phyloP scores from a whole-genome alignment of 164 flowering plant genomes.

The Piper betle region DNA sequence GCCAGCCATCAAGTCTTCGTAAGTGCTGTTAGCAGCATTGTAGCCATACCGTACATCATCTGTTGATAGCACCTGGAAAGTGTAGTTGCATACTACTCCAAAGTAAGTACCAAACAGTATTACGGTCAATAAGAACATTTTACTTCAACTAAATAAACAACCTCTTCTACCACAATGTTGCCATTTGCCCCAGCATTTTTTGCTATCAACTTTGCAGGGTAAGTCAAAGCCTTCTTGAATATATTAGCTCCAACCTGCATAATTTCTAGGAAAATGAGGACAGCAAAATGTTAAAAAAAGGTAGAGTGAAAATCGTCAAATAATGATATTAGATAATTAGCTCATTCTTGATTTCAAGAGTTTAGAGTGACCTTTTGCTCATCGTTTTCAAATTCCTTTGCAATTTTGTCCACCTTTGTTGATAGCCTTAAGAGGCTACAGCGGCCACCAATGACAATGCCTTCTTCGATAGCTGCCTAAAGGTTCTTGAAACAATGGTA shows the following conservation, averaged over 20 bases:
- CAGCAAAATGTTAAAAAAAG: neutral
- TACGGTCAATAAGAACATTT: neutral
- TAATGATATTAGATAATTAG: neutral
- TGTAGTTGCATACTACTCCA: neutral
- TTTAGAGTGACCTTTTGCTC: slow-evolving; percentile 50
- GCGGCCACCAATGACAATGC: slow-evolving; percentile 91
- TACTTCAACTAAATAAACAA: slow-evolving; percentile 6
- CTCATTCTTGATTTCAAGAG: neutral
- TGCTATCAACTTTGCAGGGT: slow-evolving; percentile 66
- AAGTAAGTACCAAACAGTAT: neutral
- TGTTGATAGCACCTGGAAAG: slow-evolving; percentile 43
- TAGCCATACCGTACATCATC: slow-evolving; percentile 48
- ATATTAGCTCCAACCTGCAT: slow-evolving; percentile 89
- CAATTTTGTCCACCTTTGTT: slow-evolving; percentile 48
- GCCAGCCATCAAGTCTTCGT: slow-evolving; percentile 66
- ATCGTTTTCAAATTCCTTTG: slow-evolving; percentile 53
- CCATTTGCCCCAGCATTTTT: slow-evolving; percentile 80
- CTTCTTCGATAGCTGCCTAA: slow-evolving; percentile 94
- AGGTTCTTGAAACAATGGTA: neutral
- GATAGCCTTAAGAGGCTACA: slow-evolving; percentile 71
- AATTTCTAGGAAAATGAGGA: neutral
- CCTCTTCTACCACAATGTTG: slow-evolving; percentile 58
- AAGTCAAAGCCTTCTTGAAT: slow-evolving; percentile 55
- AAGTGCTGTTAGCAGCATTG: slow-evolving; percentile 65
- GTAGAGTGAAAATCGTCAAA: neutral